Evolutionary conservation across 2,329 filamentous ascomycete genomes (phyloP), one percentile per base, ranked within the genome.

Genomic region (Alternaria brassicae): DNA sequence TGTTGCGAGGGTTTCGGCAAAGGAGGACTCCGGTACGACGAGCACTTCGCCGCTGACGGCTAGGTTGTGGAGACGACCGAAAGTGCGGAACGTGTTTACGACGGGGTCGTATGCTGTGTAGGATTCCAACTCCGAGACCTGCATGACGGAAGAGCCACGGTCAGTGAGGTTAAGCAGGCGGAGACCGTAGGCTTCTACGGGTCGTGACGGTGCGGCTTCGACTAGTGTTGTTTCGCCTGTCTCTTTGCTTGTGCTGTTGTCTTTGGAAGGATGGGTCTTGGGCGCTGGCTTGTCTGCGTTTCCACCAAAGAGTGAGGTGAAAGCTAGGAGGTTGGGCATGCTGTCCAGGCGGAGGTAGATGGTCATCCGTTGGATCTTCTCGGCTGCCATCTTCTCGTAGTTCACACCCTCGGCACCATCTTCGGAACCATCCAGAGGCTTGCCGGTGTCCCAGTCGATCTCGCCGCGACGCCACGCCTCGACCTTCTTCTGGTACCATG

Each of bases 131-230:
- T 96, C 92, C 0, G 92, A 89, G 10, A 96, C 92, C 69, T 92
- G 90, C 94, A 98, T 98, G 69, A 97, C 94, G 17, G 93, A 93
- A 0, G 94, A 97, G 40, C 92, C 91, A 84, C 94, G 92, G 69
- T 97, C 93, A 0, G 92, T 96, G 12, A 98, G 85, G 72, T 96
- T 91, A 48, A 96, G 80, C 15, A 98, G 85, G 13, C 93, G 90
- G n/a, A 97, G 80, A 30, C 93, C 94, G 69, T 96, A 92, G 0
- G 93, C 89, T 71, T 91, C 85, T 1, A 94, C 83, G 1, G 86
- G 84, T 8, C 82, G 80, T 51, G 79, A 81, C 23, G 66, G 57
- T 28, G 53, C 40, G 6, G 57, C 34, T 2, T 69, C 69, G 13
- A 59, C 57, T 2, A 55, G 4, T 5, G 71, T 63, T 1, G 64